Evolutionary conservation across 305 asterid species (phyloP).

Genomic region (Solanum hybrid): DNA sequence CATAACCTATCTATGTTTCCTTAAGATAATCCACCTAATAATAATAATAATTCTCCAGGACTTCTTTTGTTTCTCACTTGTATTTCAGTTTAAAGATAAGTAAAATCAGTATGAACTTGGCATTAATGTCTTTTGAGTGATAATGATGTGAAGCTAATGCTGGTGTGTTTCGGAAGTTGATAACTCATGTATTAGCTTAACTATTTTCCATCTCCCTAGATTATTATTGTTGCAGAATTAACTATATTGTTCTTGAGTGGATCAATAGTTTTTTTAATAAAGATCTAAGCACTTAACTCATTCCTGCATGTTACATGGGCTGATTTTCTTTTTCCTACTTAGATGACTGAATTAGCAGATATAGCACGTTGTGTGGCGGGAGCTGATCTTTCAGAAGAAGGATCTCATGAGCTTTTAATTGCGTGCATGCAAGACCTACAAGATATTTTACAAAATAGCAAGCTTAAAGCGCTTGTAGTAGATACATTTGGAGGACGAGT

Average conservation of each 20-base stretch:
- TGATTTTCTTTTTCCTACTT: slow-evolving; percentile 15
- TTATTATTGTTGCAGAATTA: neutral
- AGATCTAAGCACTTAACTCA: neutral
- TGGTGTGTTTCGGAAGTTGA: neutral
- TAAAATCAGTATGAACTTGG: neutral
- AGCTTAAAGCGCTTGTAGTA: slow-evolving; percentile 71
- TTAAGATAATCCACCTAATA: neutral
- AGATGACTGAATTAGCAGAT: slow-evolving; percentile 80
- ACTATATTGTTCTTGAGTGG: neutral
- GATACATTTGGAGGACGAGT: slow-evolving; percentile 87
- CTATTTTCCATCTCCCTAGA: neutral
- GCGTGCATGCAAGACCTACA: slow-evolving; percentile 78
- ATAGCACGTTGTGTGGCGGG: slow-evolving; percentile 78
- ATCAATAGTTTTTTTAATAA: neutral
- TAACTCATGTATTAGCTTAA: neutral
- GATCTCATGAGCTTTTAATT: slow-evolving; percentile 66
- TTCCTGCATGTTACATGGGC: neutral
- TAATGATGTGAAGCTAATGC: neutral
- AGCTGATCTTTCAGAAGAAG: slow-evolving; percentile 60
- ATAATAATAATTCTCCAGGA: neutral
- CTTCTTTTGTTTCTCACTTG: neutral
- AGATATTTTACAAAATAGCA: slow-evolving; percentile 66
- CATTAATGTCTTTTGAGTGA: neutral
- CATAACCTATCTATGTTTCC: neutral
- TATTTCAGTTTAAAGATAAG: neutral